These are phyloP conservation scores for Sporothrix euskadiensis DNA, from an alignment of 2,329 filamentous ascomycete species.

Conservation along the genomic window DNA sequence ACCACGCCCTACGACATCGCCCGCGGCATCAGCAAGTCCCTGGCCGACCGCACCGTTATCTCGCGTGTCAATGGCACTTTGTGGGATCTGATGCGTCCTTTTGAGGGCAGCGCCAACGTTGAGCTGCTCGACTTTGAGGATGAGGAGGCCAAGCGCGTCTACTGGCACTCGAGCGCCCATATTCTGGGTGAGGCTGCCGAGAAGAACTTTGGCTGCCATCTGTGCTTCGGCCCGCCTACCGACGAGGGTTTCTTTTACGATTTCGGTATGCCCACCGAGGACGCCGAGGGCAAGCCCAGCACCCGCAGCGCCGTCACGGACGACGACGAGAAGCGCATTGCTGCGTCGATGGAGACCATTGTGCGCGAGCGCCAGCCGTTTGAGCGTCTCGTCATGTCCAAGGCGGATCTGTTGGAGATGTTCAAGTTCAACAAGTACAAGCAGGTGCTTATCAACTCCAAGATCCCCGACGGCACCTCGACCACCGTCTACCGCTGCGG, in stretches of 20 bases:
- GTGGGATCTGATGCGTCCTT: conserved; percentile 89
- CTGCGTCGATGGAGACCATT: conserved; percentile 75
- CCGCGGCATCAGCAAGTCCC: conserved; percentile 78
- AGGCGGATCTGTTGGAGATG: conserved; percentile 91
- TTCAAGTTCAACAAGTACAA: conserved; percentile 99
- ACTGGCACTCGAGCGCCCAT: conserved; percentile 97
- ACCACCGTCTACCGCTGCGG: conserved; percentile 95
- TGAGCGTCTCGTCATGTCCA: conserved; percentile 83
- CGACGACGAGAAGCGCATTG: conserved; percentile 80
- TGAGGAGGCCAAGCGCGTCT: conserved; percentile 81
- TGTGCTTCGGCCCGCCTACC: conserved; percentile 91
- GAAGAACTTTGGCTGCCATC: conserved; percentile 82
- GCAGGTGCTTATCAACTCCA: conserved; percentile 93
- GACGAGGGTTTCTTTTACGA: conserved; percentile 96
- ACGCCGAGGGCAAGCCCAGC: conserved; percentile 35
- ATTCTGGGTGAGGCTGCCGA: conserved; percentile 94
- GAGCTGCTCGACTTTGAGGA: conserved; percentile 79
- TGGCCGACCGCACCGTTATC: conserved; percentile 83
- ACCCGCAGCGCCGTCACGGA: conserved; percentile 61
- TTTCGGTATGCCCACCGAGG: conserved; percentile 77
- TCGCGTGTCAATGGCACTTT: conserved; percentile 79
- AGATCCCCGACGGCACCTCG: conserved; percentile 82
- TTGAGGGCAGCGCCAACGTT: conserved; percentile 84
- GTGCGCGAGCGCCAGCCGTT: conserved; percentile 98
- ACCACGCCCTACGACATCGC: conserved; percentile 81